phyloP scores from a whole-genome alignment of 257 asterid genomes.

The Galeopsis tetrahit region DNA sequence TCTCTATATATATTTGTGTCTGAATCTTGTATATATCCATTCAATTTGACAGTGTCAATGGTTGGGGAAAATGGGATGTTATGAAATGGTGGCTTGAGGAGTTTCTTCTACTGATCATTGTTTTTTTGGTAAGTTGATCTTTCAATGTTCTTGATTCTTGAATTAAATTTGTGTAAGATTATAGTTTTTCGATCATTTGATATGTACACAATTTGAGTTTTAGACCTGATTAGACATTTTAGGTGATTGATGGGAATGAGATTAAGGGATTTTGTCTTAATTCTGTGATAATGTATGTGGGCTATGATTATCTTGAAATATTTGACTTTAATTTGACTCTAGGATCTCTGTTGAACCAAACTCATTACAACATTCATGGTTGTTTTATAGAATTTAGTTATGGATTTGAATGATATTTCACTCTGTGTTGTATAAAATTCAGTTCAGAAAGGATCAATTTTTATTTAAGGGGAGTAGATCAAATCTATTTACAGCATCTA shows the following conservation, averaged over 20 bases:
- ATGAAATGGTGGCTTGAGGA: constrained; percentile 32
- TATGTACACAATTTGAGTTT: too few relatives aligned
- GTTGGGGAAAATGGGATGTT: constrained; percentile 8
- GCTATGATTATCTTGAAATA: constrained; percentile 3
- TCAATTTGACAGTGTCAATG: constrained; percentile 28
- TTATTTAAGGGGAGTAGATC: neutral
- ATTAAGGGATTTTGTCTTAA: neutral
- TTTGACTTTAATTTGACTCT: constrained; percentile 17
- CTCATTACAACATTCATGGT: neutral
- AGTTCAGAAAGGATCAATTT: neutral
- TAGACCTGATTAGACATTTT: neutral
- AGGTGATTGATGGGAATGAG: constrained; percentile 22
- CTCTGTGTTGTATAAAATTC: neutral
- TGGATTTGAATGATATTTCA: neutral
- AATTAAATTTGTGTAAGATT: constrained; percentile 25
- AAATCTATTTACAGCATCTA: neutral
- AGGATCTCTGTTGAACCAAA: constrained; percentile 23
- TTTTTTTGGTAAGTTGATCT: constrained; percentile 30
- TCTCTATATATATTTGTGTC: neutral
- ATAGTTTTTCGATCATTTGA: too few relatives aligned
- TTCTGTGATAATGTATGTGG: constrained; percentile 1
- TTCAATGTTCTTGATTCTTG: constrained; percentile 16
- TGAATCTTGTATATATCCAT: constrained; percentile 8
- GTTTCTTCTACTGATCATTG: constrained; percentile 26
- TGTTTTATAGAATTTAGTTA: neutral